These are phyloP conservation scores for Backusella tuberculispora DNA, from an alignment of 192 early-diverging fungal species.

Conservation along the genomic window DNA sequence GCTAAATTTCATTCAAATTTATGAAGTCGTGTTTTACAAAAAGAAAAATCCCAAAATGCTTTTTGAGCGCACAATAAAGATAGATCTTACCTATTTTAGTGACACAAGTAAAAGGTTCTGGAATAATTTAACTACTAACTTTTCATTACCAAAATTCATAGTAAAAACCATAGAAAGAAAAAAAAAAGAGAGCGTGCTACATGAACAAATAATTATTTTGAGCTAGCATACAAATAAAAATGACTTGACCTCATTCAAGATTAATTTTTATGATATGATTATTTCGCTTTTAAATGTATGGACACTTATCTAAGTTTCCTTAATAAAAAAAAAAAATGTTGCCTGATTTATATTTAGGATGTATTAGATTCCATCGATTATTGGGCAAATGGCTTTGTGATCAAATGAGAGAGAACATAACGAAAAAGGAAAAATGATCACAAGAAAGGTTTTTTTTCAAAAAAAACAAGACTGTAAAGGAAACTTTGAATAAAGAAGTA, in stretches of 20 bases:
- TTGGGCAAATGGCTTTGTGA: background rate
- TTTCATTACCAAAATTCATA: no score
- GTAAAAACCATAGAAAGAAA: background rate
- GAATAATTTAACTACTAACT: no score
- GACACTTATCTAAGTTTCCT: background rate
- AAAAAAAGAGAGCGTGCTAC: background rate
- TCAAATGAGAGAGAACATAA: background rate
- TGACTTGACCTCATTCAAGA: background rate
- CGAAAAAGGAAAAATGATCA: background rate
- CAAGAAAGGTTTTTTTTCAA: background rate
- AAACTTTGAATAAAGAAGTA: constrained; percentile 2
- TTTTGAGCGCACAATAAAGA: background rate
- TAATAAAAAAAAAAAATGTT: background rate
- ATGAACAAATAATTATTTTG: background rate
- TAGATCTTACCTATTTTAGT: background rate
- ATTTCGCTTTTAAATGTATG: background rate
- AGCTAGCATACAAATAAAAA: no score
- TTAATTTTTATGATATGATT: background rate
- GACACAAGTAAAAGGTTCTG: background rate
- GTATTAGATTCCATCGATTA: no score
- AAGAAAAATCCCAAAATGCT: background rate
- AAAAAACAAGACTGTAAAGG: background rate
- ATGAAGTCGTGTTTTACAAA: background rate
- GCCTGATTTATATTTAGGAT: no score
- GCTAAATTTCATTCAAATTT: background rate